Evolutionary conservation across 305 asterid genomes (phyloP).

Genomic region (Fraxinus nigra): DNA sequence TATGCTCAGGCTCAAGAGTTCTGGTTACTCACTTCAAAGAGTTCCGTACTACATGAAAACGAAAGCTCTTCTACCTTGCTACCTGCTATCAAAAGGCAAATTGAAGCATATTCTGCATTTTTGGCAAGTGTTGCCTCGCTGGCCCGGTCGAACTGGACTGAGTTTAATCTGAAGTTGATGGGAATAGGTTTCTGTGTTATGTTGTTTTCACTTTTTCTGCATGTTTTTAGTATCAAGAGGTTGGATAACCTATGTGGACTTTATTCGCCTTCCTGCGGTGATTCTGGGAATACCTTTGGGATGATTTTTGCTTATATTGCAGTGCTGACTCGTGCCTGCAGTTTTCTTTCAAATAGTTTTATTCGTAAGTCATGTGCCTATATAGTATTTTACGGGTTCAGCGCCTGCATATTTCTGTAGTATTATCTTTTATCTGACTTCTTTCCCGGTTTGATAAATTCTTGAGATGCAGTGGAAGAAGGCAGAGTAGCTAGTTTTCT

Average conservation of each 20-base stretch:
- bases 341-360: slow-evolving; percentile 92
- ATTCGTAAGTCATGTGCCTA: slow-evolving; percentile 57
- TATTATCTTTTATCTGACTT: slow-evolving; percentile 14
- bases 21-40: slow-evolving; percentile 56
- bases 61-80: slow-evolving; percentile 34
- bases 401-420: slow-evolving; percentile 6
- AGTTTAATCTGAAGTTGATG: slow-evolving; percentile 84
- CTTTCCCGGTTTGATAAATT: slow-evolving; percentile 23
- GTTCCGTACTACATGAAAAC: slow-evolving; percentile 30
- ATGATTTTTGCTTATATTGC: slow-evolving; percentile 46
- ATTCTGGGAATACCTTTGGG: slow-evolving; percentile 37
- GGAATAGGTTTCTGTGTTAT: slow-evolving; percentile 68
- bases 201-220: slow-evolving; percentile 62
- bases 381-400: slow-evolving; percentile 8
- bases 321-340: slow-evolving; percentile 73
- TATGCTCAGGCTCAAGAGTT: slow-evolving; percentile 71
- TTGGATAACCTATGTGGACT: slow-evolving; percentile 49
- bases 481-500: slow-evolving; percentile 90
- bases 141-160: slow-evolving; percentile 96
- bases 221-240: slow-evolving; percentile 49
- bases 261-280: slow-evolving; percentile 36
- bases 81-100: slow-evolving; percentile 48
- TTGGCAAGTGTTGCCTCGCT: slow-evolving; percentile 74
- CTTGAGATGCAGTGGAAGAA: slow-evolving; percentile 80
- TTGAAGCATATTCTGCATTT: slow-evolving; percentile 67